Conservation (phyloP, 371 early-diverging fungal genomes). For the Mucor saturninus region DNA sequence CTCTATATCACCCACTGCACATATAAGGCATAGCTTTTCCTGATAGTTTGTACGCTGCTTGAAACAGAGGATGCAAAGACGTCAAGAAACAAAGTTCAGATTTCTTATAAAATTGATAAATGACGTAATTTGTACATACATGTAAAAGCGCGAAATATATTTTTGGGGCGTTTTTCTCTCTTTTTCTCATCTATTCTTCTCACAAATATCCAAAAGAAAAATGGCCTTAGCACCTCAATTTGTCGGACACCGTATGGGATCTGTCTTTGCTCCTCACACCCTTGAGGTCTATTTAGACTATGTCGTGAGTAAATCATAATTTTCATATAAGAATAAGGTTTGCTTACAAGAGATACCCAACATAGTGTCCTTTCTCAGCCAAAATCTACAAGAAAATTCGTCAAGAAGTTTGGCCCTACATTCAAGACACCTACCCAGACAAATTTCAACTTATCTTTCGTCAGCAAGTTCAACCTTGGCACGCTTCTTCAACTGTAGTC, state of each 20-base stretch:
- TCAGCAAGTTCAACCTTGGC: constrained; percentile 89
- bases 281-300: constrained; percentile 73
- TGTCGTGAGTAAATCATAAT: constrained; percentile 43
- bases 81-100: too few species aligned
- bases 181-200: neutral
- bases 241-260: constrained; percentile 64
- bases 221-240: constrained; percentile 60
- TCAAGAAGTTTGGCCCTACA: constrained; percentile 63
- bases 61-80: too few species aligned
- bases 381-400: constrained; percentile 60
- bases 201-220: neutral
- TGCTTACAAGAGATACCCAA: neutral
- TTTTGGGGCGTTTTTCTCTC: neutral
- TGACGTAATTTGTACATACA: too few species aligned
- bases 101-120: too few species aligned
- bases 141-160: too few species aligned
- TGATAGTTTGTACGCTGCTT: too few species aligned
- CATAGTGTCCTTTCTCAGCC: constrained; percentile 67
- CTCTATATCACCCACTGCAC: too few species aligned
- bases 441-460: constrained; percentile 70
- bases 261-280: constrained; percentile 53
- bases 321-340: neutral
- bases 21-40: too few species aligned
- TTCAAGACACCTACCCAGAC: constrained; percentile 53
- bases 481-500: constrained; percentile 73